Evolutionary conservation across 2,329 filamentous ascomycete species (phyloP), one percentile per base, ranked within the genome.

Genomic region (Pleomassaria siparia): DNA sequence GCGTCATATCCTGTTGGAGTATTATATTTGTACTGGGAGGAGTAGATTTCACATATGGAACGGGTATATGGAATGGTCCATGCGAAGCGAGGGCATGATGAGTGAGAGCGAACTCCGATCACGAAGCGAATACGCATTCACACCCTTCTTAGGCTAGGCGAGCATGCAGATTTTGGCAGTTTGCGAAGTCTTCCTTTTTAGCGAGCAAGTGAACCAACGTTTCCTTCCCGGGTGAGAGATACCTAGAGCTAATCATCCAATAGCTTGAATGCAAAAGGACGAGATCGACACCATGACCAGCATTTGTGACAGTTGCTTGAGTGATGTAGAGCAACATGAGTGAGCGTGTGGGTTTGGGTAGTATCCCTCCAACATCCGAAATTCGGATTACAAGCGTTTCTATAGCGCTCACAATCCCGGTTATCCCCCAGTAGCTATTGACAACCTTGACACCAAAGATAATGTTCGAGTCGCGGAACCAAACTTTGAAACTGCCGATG

Each of bases 321-420:
- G 25, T 26, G 25, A 12, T 26, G 6, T 26, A 26, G 12, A 7
- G 6, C 7, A 7, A 7, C 25, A 6, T 26, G 12, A 26, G 25
- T 12, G 12, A 26, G 25, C 12, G n/a, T n/a, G n/a, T n/a, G n/a
- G n/a, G n/a, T n/a, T n/a, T n/a, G n/a, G n/a, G 63, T 74, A 72
- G 26, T 76, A 79, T 48, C 71, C 80, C 9, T 77, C 72, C 51
- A 79, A 74, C 47, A 73, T 82, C 29, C 25, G 40, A 4, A 70
- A 72, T 9, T 70, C 67, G 4, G 71, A 74, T 32, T 80, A 76
- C 53, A 74, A 67, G 16, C 70, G 80, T 26, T 80, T 76, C 2
- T 82, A 80, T 59, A 68, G 70, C 20, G 75, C 72, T 35, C 16
- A 35, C 32, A 35, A 35, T 35, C 32, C 32, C 5, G 70, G 70